Evolutionary conservation across 768 basidiomycete genomes (phyloP).

Genomic region (Dendrothele bispora): DNA sequence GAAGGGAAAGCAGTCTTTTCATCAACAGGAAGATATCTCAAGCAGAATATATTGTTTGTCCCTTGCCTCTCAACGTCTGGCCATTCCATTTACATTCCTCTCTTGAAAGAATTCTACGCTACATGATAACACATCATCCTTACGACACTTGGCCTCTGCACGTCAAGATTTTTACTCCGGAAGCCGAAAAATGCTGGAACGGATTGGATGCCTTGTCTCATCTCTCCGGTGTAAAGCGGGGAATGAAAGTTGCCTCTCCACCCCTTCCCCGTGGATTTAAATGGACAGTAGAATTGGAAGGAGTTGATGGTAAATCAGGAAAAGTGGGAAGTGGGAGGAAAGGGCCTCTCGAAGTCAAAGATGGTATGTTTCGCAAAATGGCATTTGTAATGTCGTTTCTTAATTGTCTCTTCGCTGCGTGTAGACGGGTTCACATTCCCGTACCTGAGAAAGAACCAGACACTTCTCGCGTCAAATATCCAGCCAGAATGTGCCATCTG

Average conservation of each 20-base stretch:
- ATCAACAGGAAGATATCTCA: constrained; percentile 32
- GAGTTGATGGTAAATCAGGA: constrained; percentile 67
- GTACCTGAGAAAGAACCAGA: constrained; percentile 48
- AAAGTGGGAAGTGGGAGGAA: constrained; percentile 50
- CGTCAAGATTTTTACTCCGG: constrained; percentile 70
- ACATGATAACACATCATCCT: constrained; percentile 65
- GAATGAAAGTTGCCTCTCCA: constrained; percentile 11
- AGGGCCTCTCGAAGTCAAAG: constrained; percentile 57
- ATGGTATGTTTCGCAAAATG: constrained; percentile 38
- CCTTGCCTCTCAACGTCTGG: constrained; percentile 5
- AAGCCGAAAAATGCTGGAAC: constrained; percentile 58
- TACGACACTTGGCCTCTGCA: constrained; percentile 75
- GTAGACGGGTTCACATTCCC: constrained; percentile 48
- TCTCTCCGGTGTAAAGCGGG: background rate
- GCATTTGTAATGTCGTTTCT: constrained; percentile 3
- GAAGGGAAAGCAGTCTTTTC: constrained; percentile 41
- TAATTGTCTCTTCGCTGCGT: background rate
- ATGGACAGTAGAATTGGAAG: constrained; percentile 57
- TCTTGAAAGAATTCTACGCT: constrained; percentile 54
- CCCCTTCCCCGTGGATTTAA: constrained; percentile 55
- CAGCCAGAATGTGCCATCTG: constrained; percentile 50
- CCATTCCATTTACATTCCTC: constrained; percentile 3
- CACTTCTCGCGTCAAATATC: constrained; percentile 35
- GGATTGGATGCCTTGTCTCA: constrained; percentile 1
- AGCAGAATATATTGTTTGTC: constrained; percentile 47